Evolutionary conservation across 2,329 filamentous ascomycete species (phyloP).

Genomic region (Verticillium albo-atrum): DNA sequence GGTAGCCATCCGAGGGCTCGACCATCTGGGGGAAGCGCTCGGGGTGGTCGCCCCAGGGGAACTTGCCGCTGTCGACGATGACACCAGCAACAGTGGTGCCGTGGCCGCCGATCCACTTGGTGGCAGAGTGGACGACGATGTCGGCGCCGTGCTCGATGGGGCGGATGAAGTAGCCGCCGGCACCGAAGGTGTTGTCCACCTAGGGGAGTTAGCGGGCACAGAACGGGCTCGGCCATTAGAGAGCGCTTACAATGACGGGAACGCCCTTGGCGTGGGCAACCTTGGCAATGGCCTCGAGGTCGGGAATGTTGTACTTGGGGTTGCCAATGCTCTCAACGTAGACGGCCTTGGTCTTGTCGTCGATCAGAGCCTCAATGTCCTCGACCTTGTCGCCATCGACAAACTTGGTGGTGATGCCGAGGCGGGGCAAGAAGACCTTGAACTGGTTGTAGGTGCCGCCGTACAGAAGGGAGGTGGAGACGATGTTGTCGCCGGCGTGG

Average conservation of each 20-base stretch:
- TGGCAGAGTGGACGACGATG: constrained; percentile 90
- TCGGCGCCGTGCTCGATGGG: constrained; percentile 90
- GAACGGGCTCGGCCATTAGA: background rate
- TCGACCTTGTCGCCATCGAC: constrained; percentile 74
- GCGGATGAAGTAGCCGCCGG: constrained; percentile 81
- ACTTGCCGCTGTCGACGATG: constrained; percentile 83
- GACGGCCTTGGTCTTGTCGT: constrained; percentile 89
- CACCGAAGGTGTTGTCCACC: constrained; percentile 94
- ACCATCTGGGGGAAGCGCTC: constrained; percentile 89
- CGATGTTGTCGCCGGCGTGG: constrained; percentile 85
- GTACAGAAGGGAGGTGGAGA: constrained; percentile 86
- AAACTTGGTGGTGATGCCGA: constrained; percentile 87
- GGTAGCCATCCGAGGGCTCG: constrained; percentile 84
- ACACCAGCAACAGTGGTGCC: constrained; percentile 88
- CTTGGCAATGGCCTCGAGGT: constrained; percentile 82
- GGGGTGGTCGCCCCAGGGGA: constrained; percentile 84
- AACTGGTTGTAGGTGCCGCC: constrained; percentile 97
- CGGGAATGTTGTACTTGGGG: constrained; percentile 87
- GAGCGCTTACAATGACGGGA: constrained; percentile 51
- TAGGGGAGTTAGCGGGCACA: constrained; percentile 21
- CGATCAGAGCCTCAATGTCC: constrained; percentile 77
- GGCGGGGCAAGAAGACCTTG: constrained; percentile 82
- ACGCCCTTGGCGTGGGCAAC: constrained; percentile 67
- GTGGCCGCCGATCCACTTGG: constrained; percentile 96
- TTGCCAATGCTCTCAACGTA: constrained; percentile 94